Evolutionary conservation across 345 rosid genomes (phyloP).

Genomic region (Salix exigua): DNA sequence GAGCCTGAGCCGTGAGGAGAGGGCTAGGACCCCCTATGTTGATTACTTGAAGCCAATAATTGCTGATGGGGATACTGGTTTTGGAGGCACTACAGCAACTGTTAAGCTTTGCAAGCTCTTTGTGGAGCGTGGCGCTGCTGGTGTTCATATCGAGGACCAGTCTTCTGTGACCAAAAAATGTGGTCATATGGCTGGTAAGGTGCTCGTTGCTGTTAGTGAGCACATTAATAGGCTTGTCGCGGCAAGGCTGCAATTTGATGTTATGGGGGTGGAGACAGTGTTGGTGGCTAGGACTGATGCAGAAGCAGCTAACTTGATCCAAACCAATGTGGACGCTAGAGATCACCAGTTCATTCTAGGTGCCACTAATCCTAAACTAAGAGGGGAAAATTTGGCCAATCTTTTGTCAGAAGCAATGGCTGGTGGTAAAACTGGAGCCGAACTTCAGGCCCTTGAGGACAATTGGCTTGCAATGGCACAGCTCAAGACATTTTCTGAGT

Average conservation of each 20-base stretch:
- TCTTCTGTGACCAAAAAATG: conserved; percentile 92
- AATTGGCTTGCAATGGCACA: conserved; percentile 70
- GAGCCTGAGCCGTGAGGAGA: conserved; percentile 80
- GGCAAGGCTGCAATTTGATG: conserved; percentile 89
- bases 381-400: conserved; percentile 59
- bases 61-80: conserved; percentile 95
- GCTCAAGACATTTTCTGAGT: conserved; percentile 75
- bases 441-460: conserved; percentile 78
- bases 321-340: conserved; percentile 71
- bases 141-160: conserved; percentile 94
- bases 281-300: conserved; percentile 94
- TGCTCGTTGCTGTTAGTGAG: conserved; percentile 84
- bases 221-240: conserved; percentile 91
- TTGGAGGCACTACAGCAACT: conserved; percentile 91
- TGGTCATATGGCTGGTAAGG: conserved; percentile 97
- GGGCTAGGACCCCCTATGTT: conserved; percentile 74
- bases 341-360: conserved; percentile 96
- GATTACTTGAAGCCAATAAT: conserved; percentile 94
- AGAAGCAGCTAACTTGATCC: conserved; percentile 77
- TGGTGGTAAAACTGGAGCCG: conserved; percentile 63
- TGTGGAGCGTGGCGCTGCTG: conserved; percentile 93
- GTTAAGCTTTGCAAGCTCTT: conserved; percentile 95
- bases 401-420: conserved; percentile 75
- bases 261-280: conserved; percentile 91
- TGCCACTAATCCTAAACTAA: conserved; percentile 67